Evolutionary conservation across 768 basidiomycete genomes (phyloP), one percentile per base, ranked within the genome.

Genomic region (Amanita pallidorosea): DNA sequence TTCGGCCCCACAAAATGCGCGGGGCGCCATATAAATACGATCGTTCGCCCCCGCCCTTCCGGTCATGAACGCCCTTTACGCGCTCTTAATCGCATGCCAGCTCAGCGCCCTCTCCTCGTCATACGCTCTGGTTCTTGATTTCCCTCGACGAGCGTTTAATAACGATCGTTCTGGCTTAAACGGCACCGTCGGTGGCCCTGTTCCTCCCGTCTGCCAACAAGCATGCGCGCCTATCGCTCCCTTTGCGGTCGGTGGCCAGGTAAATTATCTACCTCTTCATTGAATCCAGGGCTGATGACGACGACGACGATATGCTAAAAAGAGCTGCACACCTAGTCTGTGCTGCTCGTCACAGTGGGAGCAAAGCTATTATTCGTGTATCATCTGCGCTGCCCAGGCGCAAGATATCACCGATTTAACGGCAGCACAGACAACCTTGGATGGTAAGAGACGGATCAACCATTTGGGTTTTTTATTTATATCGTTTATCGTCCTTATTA

Each of bases 311-410:
- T n/a, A n/a, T n/a, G n/a, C n/a, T n/a, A n/a, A n/a, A n/a, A n/a
- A n/a, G 68, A 54, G 40, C 13, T 70, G 70, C 47, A 43, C 59
- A 7, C 54, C 60, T 1, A 20, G 55, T 7, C 42, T 55, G 23
- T 77, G 75, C 50, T 77, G 76, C 57, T 61, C 67, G 5, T 51
- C 60, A 9, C 55, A 53, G 5, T 77, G 75, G 51, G 66, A 71
- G 52, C 61, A 56, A 0, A 49, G 54, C 4, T 74, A 70, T 56
- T 74, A 65, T 60, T 59, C 67, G 42, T 77, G 76, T 53, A 59
- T 74, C 54, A 33, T 58, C 3, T 77, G 76, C 51, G 58, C 69
- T 22, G 70, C 64, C 9, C 23, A 49, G 2, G 63, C 63, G 0
- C 51, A 55, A 22, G 57, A 66, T 47, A 54, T 60, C 1, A 63